Conservation (phyloP, 306 rosid genomes). For the Neltuma alba region DNA sequence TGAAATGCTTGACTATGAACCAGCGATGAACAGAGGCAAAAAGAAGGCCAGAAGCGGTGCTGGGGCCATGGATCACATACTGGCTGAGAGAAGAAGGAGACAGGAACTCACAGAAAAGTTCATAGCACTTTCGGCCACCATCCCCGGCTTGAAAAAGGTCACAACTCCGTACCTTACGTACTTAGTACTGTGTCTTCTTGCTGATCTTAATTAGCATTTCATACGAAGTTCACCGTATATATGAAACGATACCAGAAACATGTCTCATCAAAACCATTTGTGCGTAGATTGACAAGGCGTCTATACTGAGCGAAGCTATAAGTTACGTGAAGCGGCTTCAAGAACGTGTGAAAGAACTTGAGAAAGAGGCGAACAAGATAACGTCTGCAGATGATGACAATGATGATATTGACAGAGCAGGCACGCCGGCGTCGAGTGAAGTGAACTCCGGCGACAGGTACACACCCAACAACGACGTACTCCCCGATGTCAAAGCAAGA, state of each 20-base stretch:
- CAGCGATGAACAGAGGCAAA: neutral
- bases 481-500: constrained; percentile 21
- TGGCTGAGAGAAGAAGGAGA: constrained; percentile 35
- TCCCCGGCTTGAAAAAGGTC: constrained; percentile 41
- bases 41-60: constrained; percentile 30
- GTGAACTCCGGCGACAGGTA: neutral
- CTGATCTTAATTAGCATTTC: too few species aligned
- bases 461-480: neutral
- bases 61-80: constrained; percentile 32
- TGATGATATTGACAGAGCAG: neutral
- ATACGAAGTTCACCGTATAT: too few species aligned
- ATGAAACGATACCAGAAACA: neutral
- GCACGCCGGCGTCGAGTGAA: neutral
- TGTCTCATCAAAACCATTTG: too few species aligned
- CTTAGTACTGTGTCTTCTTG: too few species aligned
- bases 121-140: constrained; percentile 38
- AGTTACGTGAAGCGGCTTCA: constrained; percentile 27
- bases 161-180: neutral
- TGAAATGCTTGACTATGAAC: neutral
- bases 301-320: neutral
- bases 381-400: too few species aligned
- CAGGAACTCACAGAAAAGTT: constrained; percentile 36
- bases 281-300: constrained; percentile 25
- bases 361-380: constrained; percentile 6
- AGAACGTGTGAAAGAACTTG: constrained; percentile 1